These are phyloP conservation scores for Leccinum subgranulosum DNA, from an alignment of 768 basidiomycete genomes.

Conservation along the genomic window DNA sequence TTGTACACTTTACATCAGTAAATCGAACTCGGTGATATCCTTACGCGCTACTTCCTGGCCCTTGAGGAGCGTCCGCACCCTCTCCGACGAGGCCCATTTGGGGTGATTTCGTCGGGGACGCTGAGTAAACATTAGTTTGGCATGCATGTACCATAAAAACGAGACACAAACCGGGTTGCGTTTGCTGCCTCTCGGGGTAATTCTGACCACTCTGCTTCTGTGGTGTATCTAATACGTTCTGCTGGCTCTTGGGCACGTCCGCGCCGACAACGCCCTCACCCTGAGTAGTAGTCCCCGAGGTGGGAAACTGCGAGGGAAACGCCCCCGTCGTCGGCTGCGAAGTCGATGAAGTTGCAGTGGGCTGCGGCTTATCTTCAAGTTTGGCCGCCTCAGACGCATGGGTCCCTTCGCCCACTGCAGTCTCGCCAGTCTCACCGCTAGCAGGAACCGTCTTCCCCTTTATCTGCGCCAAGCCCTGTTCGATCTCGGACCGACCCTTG, in stretches of 20 bases:
- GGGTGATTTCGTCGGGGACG: neutral
- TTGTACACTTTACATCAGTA: neutral
- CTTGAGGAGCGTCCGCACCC: slow-evolving; percentile 4
- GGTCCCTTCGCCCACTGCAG: neutral
- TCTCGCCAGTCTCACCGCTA: neutral
- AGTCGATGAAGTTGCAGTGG: neutral
- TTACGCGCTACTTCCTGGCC: slow-evolving; percentile 2
- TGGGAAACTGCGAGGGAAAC: neutral
- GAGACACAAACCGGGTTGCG: slow-evolving; percentile 1
- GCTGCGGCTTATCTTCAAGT: neutral
- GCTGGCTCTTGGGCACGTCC: neutral
- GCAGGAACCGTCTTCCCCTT: slow-evolving; percentile 11
- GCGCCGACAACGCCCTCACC: neutral
- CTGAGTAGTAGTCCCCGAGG: neutral
- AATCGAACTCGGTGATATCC: neutral
- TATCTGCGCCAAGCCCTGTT: slow-evolving; percentile 37
- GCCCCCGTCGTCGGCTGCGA: neutral
- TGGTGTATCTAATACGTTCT: neutral
- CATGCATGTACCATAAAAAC: neutral
- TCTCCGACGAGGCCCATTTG: neutral
- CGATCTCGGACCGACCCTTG: slow-evolving; percentile 39
- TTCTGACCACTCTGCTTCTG: neutral
- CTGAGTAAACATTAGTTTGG: neutral
- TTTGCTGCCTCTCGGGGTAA: neutral
- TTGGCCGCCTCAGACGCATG: neutral